Base-by-base conservation (phyloP, 495 filamentous ascomycete genomes). In the Penicillium mononematosum region DNA sequence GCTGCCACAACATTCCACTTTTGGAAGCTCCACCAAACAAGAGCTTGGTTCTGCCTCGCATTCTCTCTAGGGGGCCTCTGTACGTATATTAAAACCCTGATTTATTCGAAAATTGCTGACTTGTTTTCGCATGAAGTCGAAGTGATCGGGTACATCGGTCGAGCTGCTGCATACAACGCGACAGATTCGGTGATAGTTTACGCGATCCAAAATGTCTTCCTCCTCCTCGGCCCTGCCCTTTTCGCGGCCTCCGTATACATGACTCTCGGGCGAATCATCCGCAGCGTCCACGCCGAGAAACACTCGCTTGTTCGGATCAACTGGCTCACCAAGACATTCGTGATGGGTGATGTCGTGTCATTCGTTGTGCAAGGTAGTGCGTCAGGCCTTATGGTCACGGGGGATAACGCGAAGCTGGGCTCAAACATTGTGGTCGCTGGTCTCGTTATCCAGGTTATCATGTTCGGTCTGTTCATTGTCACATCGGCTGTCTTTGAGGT, bases 191-290 rank as follows among this genome's bases (percentile, higher is more conserved):
- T 73, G 45, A 53, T 48, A 5, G 43, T 50, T 11, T 67, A 67
- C 45, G 53, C 67, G 10, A 46, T 73, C n/a, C 55, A 67, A 44
- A 58, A 61, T n/a, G 44, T 71, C n/a, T 64, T 72, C 55, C 45
- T 70, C 24, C 59, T 61, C 25, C 58, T 73, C 50, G 63, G 60
- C 1, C 57, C 55, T 10, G 73, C 70, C 4, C 61, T 79, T 10
- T 74, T 73, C 50, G 76, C 79, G 1, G 79, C 79, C 3, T 78
- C 78, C 0, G 73, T 82, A 17, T 81, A 81, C 62, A 82, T 81
- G 76, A 65, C 75, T 20, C 74, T 82, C 14, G 79, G 72, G 0
- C 71, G 78, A 7, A 20, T 81, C 11, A 76, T 81, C 38, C 64
- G 61, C 8, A 56, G 69, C 22, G 66, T 76, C 2, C 58, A 73